Base-by-base conservation (phyloP, 75 land plant species). In the Sequoiadendron giganteum region DNA sequence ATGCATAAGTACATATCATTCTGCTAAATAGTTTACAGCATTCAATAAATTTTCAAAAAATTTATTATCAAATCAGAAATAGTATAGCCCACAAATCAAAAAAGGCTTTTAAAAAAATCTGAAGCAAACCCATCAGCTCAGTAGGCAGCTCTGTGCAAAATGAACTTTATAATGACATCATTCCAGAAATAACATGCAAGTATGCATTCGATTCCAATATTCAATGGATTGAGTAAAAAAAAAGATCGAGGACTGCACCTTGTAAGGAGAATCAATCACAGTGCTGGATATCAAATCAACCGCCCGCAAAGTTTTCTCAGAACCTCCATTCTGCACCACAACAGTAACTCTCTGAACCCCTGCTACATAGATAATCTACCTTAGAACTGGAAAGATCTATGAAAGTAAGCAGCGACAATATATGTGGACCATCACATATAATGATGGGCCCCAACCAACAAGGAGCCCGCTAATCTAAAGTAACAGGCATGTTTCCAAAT, bases 301-400 rank as follows among this genome's bases (percentile, higher is more conserved):
- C 38, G 83, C 88, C 8, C 90, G 87, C 87, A 86, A 80, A 40
- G 92, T 87, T 87, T 91, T 93, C 85, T 93, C 98, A 25, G 40
- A 68, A 39, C 85, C 90, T 77, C 92, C 97, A 94, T 91, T 95
- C 99, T 97, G 99, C 95, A 95, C 90, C 95, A 92, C 93, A 95
- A 96, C 90, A 93, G 91, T 86, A 93, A 94, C 89, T 92, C 90
- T 95, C 96, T 95, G 97, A 96, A 96, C 91, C 91, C 97, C 95
- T 96, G 94, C 94, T 95, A 88, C 93, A 95, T 93, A 88, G 87
- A 89, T 91, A 81, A 87, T 91, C 78, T 92, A 92, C 94, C 94
- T 95, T 89, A 94, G 96, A 89, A 89, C 91, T 79, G 75, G 87
- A 85, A 87, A 83, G 90, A 82, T 65, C 76, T 78, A 56, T 52